phyloP scores from a whole-genome alignment of 257 asterid genomes.

The Henckelia pumila region DNA sequence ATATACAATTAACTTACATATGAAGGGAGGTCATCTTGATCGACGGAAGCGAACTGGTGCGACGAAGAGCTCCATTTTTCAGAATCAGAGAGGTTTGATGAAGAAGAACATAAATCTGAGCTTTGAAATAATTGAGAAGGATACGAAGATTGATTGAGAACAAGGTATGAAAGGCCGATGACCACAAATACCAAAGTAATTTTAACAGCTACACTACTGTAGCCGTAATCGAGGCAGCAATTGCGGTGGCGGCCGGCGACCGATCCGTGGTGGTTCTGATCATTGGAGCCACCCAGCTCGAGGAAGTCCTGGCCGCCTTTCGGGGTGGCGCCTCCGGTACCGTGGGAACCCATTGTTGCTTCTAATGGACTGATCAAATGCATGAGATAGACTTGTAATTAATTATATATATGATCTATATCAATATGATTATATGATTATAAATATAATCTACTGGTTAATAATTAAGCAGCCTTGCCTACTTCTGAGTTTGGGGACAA shows the following conservation, averaged over 20 bases:
- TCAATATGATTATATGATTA: too few relatives aligned
- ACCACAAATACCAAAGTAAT: slow-evolving; percentile 17
- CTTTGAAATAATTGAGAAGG: slow-evolving; percentile 21
- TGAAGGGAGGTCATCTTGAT: not conserved
- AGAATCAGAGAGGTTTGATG: slow-evolving; percentile 2
- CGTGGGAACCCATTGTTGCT: slow-evolving; percentile 22
- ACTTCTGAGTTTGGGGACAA: too few relatives aligned
- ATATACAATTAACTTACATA: slow-evolving; percentile 11
- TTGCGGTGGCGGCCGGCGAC: not conserved
- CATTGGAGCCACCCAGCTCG: slow-evolving; percentile 28
- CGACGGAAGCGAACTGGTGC: not conserved
- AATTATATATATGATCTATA: too few relatives aligned
- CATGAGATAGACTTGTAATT: not conserved
- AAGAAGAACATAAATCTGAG: slow-evolving; percentile 10
- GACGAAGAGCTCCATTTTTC: slow-evolving; percentile 14
- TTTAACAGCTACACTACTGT: slow-evolving; percentile 15
- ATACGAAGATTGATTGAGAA: slow-evolving; percentile 26
- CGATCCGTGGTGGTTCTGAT: slow-evolving; percentile 14
- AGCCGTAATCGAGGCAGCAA: not conserved
- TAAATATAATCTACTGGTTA: too few relatives aligned
- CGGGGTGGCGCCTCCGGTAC: slow-evolving; percentile 23
- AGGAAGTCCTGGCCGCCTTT: slow-evolving; percentile 21
- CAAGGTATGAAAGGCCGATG: slow-evolving; percentile 25
- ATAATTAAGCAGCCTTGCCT: too few relatives aligned
- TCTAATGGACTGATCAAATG: not conserved